Conservation (phyloP, 2,329 filamentous ascomycete genomes). For the Rhexocercosporidium sp. region DNA sequence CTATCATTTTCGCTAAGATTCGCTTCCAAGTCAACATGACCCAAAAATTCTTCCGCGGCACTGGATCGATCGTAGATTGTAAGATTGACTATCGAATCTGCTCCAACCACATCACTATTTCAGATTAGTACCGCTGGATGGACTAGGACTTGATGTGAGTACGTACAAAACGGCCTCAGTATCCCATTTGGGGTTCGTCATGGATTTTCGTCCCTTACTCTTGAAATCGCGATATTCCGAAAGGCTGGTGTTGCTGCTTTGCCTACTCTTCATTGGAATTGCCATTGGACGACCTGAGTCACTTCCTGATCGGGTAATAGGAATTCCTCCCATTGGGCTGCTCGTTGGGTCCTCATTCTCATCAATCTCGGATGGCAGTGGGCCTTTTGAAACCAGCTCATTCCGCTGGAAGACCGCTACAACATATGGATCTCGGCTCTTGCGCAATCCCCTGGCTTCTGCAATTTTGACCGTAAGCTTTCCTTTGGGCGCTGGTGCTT, state of each 20-base stretch:
- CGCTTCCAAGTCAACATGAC: constrained; percentile 84
- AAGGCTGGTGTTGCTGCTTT: constrained; percentile 92
- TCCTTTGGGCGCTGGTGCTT: constrained; percentile 77
- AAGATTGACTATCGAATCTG: constrained; percentile 87
- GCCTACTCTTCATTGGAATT: constrained; percentile 95
- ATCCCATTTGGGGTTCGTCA: constrained; percentile 92
- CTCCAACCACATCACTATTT: constrained; percentile 85
- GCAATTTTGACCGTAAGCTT: constrained; percentile 89
- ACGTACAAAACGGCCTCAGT: constrained; percentile 94
- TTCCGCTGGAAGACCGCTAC: constrained; percentile 97
- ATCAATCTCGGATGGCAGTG: constrained; percentile 67
- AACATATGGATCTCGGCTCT: constrained; percentile 88
- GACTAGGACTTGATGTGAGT: neutral
- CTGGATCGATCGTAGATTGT: constrained; percentile 87
- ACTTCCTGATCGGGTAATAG: constrained; percentile 74
- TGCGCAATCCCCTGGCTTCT: constrained; percentile 81
- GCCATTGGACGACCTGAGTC: constrained; percentile 84
- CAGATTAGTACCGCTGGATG: constrained; percentile 24
- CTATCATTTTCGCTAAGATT: constrained; percentile 68
- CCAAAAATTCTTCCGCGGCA: constrained; percentile 87
- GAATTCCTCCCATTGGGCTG: constrained; percentile 60
- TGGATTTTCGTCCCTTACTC: constrained; percentile 61
- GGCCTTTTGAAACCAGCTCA: constrained; percentile 91
- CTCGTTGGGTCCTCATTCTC: constrained; percentile 62
- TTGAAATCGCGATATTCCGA: constrained; percentile 65